Evolutionary conservation across 164 flowering plant species (phyloP).

Genomic region (Tetrastigma voinierianum): DNA sequence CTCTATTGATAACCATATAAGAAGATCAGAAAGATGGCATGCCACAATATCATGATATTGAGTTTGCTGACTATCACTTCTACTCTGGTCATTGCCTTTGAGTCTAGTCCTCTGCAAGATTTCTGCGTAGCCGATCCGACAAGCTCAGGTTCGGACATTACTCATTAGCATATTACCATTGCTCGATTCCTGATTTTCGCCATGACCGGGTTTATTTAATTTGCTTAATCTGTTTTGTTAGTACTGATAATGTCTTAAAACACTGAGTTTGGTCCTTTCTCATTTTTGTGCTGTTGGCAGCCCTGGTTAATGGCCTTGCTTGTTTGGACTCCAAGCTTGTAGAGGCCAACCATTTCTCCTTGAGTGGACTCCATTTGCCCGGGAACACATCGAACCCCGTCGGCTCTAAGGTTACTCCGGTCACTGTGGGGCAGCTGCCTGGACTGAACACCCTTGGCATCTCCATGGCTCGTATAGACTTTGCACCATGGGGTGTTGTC

Average conservation of each 20-base stretch:
- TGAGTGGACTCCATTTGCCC: neutral
- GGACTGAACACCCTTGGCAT: constrained; percentile 15
- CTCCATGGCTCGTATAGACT: constrained; percentile 11
- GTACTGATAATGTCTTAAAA: neutral
- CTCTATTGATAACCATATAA: too few species aligned
- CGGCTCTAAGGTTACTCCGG: neutral
- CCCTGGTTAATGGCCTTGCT: neutral
- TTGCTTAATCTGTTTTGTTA: neutral
- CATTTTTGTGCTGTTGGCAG: neutral
- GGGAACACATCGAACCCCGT: neutral
- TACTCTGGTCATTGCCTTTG: neutral
- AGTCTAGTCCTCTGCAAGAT: neutral
- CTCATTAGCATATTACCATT: neutral
- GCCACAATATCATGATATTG: too few species aligned
- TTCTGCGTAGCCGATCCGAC: neutral
- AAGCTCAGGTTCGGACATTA: neutral
- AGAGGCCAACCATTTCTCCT: neutral
- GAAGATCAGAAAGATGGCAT: too few species aligned
- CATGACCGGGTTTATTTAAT: too few species aligned
- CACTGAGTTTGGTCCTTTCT: neutral
- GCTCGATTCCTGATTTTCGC: neutral
- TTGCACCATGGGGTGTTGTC: constrained; percentile 8
- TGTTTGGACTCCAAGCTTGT: neutral
- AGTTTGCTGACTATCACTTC: neutral
- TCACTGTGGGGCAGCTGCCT: neutral